Conservation (phyloP, 306 rosid species). For the Trifolium dubium region DNA sequence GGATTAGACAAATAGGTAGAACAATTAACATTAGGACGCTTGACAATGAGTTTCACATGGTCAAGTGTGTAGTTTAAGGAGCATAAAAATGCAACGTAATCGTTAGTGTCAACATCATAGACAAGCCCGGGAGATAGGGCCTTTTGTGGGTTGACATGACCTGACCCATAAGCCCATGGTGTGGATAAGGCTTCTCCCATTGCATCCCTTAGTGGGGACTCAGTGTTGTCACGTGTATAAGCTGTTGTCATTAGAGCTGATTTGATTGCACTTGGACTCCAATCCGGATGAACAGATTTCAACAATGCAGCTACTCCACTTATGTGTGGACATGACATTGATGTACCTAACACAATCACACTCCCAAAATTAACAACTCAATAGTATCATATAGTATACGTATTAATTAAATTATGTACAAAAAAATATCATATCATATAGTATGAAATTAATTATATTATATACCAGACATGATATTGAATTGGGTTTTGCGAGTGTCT, state of each 20-base stretch:
- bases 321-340: slow-evolving; percentile 97
- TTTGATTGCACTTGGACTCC: slow-evolving; percentile 95
- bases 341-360: slow-evolving; percentile 62
- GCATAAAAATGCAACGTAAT: slow-evolving; percentile 75
- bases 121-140: slow-evolving; percentile 88
- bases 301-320: slow-evolving; percentile 84
- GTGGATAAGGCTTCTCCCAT: slow-evolving; percentile 56
- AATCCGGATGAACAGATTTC: slow-evolving; percentile 87
- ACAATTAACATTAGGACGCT: slow-evolving; percentile 59
- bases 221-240: slow-evolving; percentile 75
- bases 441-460: not conserved
- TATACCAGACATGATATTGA: slow-evolving; percentile 88
- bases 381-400: not conserved
- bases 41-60: slow-evolving; percentile 62
- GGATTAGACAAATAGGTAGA: slow-evolving; percentile 59
- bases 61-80: slow-evolving; percentile 63
- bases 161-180: slow-evolving; percentile 90
- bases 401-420: too few species aligned
- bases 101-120: slow-evolving; percentile 56
- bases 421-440: too few species aligned
- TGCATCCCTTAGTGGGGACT: slow-evolving; percentile 64
- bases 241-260: slow-evolving; percentile 95
- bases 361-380: not conserved
- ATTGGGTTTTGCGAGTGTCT: slow-evolving; percentile 66
- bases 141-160: slow-evolving; percentile 80